These are phyloP conservation scores for Cyclotella choctawhatcheeana DNA, from an alignment of 108 stramenopile genomes.

Conservation along the genomic window DNA sequence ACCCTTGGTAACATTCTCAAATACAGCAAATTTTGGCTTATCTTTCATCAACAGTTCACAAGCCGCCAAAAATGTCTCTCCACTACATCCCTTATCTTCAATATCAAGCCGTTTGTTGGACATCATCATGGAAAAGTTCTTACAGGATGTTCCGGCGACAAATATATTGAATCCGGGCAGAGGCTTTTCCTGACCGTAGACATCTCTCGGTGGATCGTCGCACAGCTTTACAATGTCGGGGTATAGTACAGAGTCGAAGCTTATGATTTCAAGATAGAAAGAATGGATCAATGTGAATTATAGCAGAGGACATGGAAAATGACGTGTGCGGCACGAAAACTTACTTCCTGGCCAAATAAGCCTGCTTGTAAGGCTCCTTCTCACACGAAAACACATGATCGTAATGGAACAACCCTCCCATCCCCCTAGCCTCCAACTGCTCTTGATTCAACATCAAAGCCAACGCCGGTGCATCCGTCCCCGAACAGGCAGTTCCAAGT, in stretches of 20 bases:
- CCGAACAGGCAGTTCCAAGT: slow-evolving; percentile 74
- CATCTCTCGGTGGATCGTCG: slow-evolving; percentile 61
- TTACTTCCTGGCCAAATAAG: slow-evolving; percentile 68
- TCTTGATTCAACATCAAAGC: slow-evolving; percentile 72
- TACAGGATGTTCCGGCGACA: slow-evolving; percentile 85
- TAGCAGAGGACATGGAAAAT: too few relatives aligned
- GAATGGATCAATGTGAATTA: too few relatives aligned
- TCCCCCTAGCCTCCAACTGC: slow-evolving; percentile 51
- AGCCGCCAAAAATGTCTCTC: slow-evolving; percentile 83
- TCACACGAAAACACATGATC: slow-evolving; percentile 78
- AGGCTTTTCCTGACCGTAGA: slow-evolving; percentile 61
- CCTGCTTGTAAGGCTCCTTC: slow-evolving; percentile 81
- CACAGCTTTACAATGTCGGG: slow-evolving; percentile 79
- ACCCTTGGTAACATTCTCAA: slow-evolving; percentile 74
- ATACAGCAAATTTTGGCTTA: slow-evolving; percentile 68
- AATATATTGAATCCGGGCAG: slow-evolving; percentile 68
- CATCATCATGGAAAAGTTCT: slow-evolving; percentile 76
- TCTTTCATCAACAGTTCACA: slow-evolving; percentile 64
- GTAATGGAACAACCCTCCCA: slow-evolving; percentile 37
- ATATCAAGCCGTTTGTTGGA: slow-evolving; percentile 68
- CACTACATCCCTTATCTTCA: slow-evolving; percentile 76
- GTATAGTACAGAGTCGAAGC: slow-evolving; percentile 64
- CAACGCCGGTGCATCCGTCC: slow-evolving; percentile 82
- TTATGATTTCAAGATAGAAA: background rate
- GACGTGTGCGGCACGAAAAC: slow-evolving; percentile 1